phyloP scores from a whole-genome alignment of 768 basidiomycete species.

The Fomitopsis serialis region DNA sequence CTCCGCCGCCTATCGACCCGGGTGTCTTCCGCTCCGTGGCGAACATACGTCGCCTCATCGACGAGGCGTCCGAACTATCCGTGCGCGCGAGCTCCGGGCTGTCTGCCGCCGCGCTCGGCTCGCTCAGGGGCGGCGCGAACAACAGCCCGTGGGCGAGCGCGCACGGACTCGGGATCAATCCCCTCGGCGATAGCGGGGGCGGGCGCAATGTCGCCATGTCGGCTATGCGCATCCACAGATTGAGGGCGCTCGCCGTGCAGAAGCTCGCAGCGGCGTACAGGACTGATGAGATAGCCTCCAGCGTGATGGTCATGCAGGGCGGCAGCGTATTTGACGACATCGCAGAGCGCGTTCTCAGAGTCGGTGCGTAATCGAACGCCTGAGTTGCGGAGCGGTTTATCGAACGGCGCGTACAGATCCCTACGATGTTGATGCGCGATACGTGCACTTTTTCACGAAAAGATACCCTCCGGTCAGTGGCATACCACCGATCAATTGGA shows the following conservation, averaged over 20 bases:
- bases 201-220: slow-evolving; percentile 82
- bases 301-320: slow-evolving; percentile 94
- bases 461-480: slow-evolving; percentile 93
- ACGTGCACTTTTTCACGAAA: slow-evolving; percentile 95
- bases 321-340: slow-evolving; percentile 90
- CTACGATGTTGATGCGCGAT: slow-evolving; percentile 70
- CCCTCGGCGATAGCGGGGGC: slow-evolving; percentile 43
- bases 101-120: slow-evolving; percentile 66
- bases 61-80: slow-evolving; percentile 85
- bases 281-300: slow-evolving; percentile 85
- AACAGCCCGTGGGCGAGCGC: slow-evolving; percentile 56
- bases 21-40: slow-evolving; percentile 78
- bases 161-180: slow-evolving; percentile 60
- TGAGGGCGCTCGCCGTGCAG: slow-evolving; percentile 79
- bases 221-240: slow-evolving; percentile 74
- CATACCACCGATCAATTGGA: too few species aligned
- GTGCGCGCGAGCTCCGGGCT: slow-evolving; percentile 85
- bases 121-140: slow-evolving; percentile 46
- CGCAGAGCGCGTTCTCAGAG: slow-evolving; percentile 79
- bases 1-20: slow-evolving; percentile 85
- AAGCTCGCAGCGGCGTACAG: slow-evolving; percentile 84
- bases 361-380: slow-evolving; percentile 35
- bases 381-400: neutral
- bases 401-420: slow-evolving; percentile 46
- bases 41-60: slow-evolving; percentile 74